Conservation (phyloP, 108 stramenopile genomes). For the Craspedostauros australis region DNA sequence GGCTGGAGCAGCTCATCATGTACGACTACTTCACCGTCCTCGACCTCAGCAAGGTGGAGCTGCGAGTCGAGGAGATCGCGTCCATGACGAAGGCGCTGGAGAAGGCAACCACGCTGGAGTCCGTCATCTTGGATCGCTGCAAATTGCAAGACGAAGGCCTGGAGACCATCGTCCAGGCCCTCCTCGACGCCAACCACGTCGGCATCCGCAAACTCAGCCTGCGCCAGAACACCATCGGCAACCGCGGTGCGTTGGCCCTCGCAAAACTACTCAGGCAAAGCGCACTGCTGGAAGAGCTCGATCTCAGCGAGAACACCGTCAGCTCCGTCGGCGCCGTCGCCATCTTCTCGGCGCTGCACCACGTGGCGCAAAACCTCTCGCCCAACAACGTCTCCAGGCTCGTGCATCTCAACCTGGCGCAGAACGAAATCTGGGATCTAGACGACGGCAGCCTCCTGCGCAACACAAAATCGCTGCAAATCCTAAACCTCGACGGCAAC, state of each 20-base stretch:
- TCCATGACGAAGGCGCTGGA: conserved; percentile 15
- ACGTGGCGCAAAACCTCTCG: too few species aligned
- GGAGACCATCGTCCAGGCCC: conserved; percentile 12
- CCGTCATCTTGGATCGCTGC: conserved; percentile 19
- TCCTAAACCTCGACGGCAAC: conserved; percentile 18
- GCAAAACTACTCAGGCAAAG: conserved; percentile 9
- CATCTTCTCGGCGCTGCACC: background rate
- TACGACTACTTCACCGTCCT: conserved; percentile 23
- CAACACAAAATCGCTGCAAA: conserved; percentile 18
- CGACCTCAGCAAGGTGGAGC: conserved; percentile 16
- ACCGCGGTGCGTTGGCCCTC: conserved; percentile 16
- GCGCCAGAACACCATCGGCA: conserved; percentile 17
- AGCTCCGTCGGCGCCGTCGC: conserved; percentile 10
- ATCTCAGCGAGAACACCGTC: conserved; percentile 26
- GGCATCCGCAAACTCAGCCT: conserved; percentile 6
- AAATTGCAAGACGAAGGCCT: conserved; percentile 21
- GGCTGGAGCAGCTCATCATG: conserved; percentile 14
- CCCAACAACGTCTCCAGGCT: background rate
- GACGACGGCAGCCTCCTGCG: conserved; percentile 14
- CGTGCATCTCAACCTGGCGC: conserved; percentile 10
- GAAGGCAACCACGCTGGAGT: conserved; percentile 17
- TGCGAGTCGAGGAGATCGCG: conserved; percentile 18
- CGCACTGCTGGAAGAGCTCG: conserved; percentile 17
- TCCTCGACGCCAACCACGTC: conserved; percentile 9
- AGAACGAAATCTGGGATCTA: conserved; percentile 28